Conservation (phyloP, 176 grass and related monocot genomes). For the Carex myosuroides region DNA sequence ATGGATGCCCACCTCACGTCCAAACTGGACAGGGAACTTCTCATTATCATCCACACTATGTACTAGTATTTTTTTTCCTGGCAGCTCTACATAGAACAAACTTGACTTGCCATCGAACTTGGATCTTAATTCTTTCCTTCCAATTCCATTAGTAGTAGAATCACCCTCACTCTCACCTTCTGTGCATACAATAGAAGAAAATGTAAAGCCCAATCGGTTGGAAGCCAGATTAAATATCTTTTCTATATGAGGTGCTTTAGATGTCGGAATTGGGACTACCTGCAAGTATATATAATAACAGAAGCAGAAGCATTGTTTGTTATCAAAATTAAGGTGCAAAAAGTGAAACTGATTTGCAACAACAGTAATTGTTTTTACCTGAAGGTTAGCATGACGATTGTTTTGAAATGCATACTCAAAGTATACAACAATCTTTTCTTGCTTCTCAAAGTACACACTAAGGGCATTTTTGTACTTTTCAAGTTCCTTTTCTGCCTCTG, state of each 20-base stretch:
- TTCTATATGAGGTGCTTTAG: conserved; percentile 52
- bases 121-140: conserved; percentile 61
- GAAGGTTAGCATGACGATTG: conserved; percentile 80
- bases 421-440: conserved; percentile 48
- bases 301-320: conserved; percentile 29
- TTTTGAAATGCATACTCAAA: conserved; percentile 79
- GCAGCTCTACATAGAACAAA: conserved; percentile 87
- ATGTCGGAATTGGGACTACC: conserved; percentile 61
- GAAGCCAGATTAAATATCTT: conserved; percentile 87
- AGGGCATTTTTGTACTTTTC: conserved; percentile 65
- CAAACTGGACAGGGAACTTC: conserved; percentile 90
- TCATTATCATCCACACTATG: conserved; percentile 48
- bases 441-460: conserved; percentile 58
- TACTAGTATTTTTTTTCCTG: conserved; percentile 50
- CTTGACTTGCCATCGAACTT: conserved; percentile 53
- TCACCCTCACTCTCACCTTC: conserved; percentile 7
- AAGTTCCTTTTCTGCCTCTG: conserved; percentile 63
- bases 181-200: conserved; percentile 48
- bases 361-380: conserved; percentile 34
- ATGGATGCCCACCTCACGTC: conserved; percentile 55
- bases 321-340: conserved; percentile 7
- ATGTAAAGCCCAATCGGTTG: conserved; percentile 73
- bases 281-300: conserved; percentile 16
- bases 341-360: neutral
- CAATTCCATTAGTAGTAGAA: conserved; percentile 12